phyloP scores from a whole-genome alignment of 768 basidiomycete species.

The Thelephora aurantiotincta region DNA sequence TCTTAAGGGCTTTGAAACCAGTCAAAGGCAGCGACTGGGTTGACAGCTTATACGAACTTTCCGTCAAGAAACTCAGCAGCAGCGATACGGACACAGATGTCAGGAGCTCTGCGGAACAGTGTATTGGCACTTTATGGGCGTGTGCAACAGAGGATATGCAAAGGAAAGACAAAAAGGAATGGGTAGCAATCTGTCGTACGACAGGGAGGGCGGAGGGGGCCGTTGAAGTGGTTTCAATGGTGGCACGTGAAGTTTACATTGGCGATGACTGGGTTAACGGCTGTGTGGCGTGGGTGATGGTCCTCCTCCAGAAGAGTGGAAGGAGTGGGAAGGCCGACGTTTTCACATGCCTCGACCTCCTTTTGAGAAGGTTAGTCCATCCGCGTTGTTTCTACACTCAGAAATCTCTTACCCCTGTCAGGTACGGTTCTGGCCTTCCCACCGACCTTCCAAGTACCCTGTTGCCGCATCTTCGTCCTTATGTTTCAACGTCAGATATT shows the following conservation, averaged over 20 bases:
- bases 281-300: conserved; percentile 64
- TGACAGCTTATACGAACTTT: conserved; percentile 61
- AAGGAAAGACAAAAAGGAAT: conserved; percentile 55
- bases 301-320: conserved; percentile 65
- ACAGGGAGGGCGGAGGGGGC: conserved; percentile 61
- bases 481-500: conserved; percentile 65
- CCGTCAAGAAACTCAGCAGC: conserved; percentile 51
- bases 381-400: conserved; percentile 1
- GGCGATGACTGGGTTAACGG: conserved; percentile 72
- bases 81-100: conserved; percentile 91
- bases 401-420: conserved; percentile 15
- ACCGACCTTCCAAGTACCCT: conserved; percentile 43
- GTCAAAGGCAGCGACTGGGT: conserved; percentile 52
- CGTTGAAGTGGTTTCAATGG: conserved; percentile 70
- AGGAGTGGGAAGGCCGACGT: conserved; percentile 66
- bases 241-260: conserved; percentile 62
- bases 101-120: conserved; percentile 66
- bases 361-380: conserved; percentile 45
- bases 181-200: conserved; percentile 64
- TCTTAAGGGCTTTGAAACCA: conserved; percentile 66
- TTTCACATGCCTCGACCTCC: conserved; percentile 61
- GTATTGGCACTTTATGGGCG: conserved; percentile 78
- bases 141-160: conserved; percentile 64
- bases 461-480: conserved; percentile 60
- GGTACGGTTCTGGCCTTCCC: conserved; percentile 37